Evolutionary conservation across 2,329 filamentous ascomycete species (phyloP).

Genomic region (Trichoderma breve): DNA sequence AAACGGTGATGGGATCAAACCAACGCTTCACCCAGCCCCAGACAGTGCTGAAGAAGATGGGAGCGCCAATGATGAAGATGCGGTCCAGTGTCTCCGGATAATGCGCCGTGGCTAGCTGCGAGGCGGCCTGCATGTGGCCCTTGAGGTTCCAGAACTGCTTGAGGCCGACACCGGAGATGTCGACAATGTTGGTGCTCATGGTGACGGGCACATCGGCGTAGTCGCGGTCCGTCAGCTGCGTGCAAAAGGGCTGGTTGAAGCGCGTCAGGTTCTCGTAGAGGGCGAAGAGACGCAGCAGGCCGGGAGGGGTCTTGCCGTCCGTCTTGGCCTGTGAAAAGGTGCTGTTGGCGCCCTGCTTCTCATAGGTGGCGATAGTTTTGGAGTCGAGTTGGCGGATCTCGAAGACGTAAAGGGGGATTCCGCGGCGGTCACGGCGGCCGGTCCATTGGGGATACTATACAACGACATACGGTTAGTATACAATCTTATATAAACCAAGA

Average conservation of each 20-base stretch:
- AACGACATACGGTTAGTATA: background rate
- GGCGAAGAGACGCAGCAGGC: conserved; percentile 82
- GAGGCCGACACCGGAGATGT: conserved; percentile 82
- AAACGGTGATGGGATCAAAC: conserved; percentile 91
- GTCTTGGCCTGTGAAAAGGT: conserved; percentile 60
- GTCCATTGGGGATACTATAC: conserved; percentile 89
- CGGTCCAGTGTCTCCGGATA: conserved; percentile 85
- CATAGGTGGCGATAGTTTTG: conserved; percentile 78
- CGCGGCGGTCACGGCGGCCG: conserved; percentile 82
- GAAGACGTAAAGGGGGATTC: conserved; percentile 89
- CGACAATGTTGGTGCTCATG: conserved; percentile 91
- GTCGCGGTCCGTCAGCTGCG: conserved; percentile 68
- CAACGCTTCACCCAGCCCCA: conserved; percentile 95
- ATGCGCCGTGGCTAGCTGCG: conserved; percentile 82
- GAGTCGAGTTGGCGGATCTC: conserved; percentile 80
- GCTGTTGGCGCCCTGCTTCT: conserved; percentile 59
- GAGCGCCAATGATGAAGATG: conserved; percentile 77
- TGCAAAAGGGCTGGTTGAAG: conserved; percentile 83
- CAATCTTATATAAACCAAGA: background rate
- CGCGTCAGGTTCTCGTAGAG: conserved; percentile 90
- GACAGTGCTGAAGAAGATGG: conserved; percentile 85
- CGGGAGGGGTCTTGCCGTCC: conserved; percentile 66
- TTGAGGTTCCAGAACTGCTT: conserved; percentile 97
- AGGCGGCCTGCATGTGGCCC: conserved; percentile 89
- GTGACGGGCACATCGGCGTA: conserved; percentile 82